These are phyloP conservation scores for Echria macrotheca DNA, from an alignment of 495 filamentous ascomycete species.

Conservation along the genomic window DNA sequence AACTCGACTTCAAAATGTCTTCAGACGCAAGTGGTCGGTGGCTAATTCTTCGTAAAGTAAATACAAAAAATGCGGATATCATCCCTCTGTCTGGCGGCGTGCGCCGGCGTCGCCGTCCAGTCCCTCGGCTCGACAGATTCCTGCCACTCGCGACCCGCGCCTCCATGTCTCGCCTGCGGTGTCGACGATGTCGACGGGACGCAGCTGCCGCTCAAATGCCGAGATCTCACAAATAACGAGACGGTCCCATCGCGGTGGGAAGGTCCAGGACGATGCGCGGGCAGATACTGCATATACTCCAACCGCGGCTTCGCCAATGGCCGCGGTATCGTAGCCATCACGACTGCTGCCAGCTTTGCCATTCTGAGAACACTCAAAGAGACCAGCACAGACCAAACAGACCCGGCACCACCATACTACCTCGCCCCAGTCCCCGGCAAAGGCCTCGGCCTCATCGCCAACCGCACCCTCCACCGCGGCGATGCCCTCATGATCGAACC, in stretches of 20 bases:
- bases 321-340: slow-evolving; percentile 23
- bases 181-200: no score
- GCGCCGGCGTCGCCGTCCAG: not conserved
- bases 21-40: no score
- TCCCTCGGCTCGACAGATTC: not conserved
- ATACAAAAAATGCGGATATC: no score
- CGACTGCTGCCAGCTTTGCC: slow-evolving; percentile 15
- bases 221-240: no score
- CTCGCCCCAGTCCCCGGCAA: slow-evolving; percentile 17
- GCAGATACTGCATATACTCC: slow-evolving; percentile 23
- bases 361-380: slow-evolving; percentile 10
- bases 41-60: no score
- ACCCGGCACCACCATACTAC: not conserved
- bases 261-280: no score
- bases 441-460: slow-evolving; percentile 22
- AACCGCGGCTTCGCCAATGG: slow-evolving; percentile 21
- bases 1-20: not conserved
- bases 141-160: not conserved
- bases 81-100: not conserved
- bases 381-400: not conserved
- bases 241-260: no score
- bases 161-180: slow-evolving; percentile 9
- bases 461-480: slow-evolving; percentile 18
- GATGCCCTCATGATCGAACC: slow-evolving; percentile 16
- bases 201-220: no score